Evolutionary conservation across 2,329 filamentous ascomycete species (phyloP), one percentile per base, ranked within the genome.

Genomic region (Penicillium sp.): DNA sequence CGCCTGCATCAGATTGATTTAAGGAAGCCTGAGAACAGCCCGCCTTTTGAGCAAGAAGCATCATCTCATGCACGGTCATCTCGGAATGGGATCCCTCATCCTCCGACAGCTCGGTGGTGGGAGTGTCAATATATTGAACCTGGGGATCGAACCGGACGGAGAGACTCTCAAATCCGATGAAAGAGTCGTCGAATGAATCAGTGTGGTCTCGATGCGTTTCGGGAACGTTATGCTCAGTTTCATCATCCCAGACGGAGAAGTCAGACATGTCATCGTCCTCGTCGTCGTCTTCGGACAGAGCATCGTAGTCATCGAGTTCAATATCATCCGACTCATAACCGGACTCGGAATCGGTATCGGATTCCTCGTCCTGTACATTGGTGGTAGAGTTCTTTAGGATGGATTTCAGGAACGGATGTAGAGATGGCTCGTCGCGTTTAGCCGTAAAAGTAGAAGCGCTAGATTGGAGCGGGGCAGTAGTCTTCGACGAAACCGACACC

Each of bases 41-140:
- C 11, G 68, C 69, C 48, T 67, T 62, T 45, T 65, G 61, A 11
- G 73, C 69, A 29, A 72, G 62, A 37, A 70, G 65, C 68, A 77
- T 76, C 62, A 75, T 68, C 60, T 77, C 75, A 59, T 77, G 75
- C 51, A 70, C 70, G 10, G 75, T 77, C 68, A 76, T 71, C 37
- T 70, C 66, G 16, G 57, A 41, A 19, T 63, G 61, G 13, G 61
- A 31, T 11, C n/a, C 47, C 29, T 74, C 64, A 19, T 65, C 61
- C n/a, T 70, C 68, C 9, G 65, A 48, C 37, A 57, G 47, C 29
- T 68, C 44, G 31, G 59, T 52, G 31, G 68, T 63, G 21, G 66
- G 56, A 1, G 64, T 65, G 27, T 73, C 73, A 46, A 75, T 74
- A 59, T 74, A 76, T 29, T 65, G 57, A 24, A 76, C 61, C 1